Evolutionary conservation across 2,329 filamentous ascomycete species (phyloP).

Genomic region (Hypoxylon sp.): DNA sequence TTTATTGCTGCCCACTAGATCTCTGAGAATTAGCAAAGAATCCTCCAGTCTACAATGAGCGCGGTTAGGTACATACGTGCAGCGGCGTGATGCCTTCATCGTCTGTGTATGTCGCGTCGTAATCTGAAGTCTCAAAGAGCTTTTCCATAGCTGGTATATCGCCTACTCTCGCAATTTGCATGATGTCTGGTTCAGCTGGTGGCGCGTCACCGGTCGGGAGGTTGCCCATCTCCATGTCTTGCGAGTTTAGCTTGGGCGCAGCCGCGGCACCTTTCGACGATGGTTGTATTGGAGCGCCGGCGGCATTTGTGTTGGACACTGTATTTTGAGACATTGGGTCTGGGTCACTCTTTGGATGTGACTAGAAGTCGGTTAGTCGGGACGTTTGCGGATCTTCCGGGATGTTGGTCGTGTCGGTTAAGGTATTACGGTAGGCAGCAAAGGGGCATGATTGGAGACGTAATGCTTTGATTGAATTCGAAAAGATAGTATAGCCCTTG

Average conservation of each 20-base stretch:
- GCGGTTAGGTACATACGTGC: slow-evolving; percentile 74
- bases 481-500: neutral
- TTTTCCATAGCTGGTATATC: slow-evolving; percentile 90
- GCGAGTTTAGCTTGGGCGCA: slow-evolving; percentile 69
- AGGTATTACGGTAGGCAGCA: slow-evolving; percentile 25
- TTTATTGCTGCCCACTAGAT: slow-evolving; percentile 97
- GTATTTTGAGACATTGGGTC: slow-evolving; percentile 61
- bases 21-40: slow-evolving; percentile 40
- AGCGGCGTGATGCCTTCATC: slow-evolving; percentile 95
- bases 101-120: slow-evolving; percentile 86
- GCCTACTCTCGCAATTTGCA: slow-evolving; percentile 93
- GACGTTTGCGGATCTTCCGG: slow-evolving; percentile 7
- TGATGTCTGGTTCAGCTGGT: slow-evolving; percentile 81
- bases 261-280: slow-evolving; percentile 68
- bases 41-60: neutral
- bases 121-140: slow-evolving; percentile 87
- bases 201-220: slow-evolving; percentile 60
- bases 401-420: slow-evolving; percentile 7
- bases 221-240: slow-evolving; percentile 69
- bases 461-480: slow-evolving; percentile 4
- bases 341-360: neutral
- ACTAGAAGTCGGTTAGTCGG: slow-evolving; percentile 6
- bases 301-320: slow-evolving; percentile 55
- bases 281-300: slow-evolving; percentile 66
- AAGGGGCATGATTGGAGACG: slow-evolving; percentile 21